A percentile compares a stretch with the other conserved stretches of the same genome.
Conservation (phyloP, 441 rosid genomes). For the Kokia cookei region DNA sequence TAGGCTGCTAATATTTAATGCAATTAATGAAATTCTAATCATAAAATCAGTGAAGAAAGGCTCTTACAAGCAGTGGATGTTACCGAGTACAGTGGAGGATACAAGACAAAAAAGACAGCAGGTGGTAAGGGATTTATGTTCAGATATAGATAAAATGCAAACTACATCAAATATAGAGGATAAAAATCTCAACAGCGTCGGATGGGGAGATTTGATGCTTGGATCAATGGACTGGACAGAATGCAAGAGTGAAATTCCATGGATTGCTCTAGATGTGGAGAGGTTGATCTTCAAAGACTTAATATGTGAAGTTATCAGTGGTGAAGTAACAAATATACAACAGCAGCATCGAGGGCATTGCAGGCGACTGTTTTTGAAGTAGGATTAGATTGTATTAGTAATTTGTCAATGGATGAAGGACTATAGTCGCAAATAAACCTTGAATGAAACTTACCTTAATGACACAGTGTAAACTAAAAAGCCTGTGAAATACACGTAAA, state of each 20-base stretch:
- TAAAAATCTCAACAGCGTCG: constrained; percentile 37
- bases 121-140: constrained; percentile 54
- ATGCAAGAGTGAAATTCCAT: constrained; percentile 46
- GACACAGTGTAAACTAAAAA: constrained; percentile 21
- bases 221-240: constrained; percentile 50
- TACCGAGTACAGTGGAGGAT: constrained; percentile 12
- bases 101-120: constrained; percentile 34
- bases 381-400: constrained; percentile 13
- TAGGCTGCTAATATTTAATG: constrained; percentile 74
- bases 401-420: background rate
- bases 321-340: constrained; percentile 28
- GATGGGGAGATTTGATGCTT: constrained; percentile 48
- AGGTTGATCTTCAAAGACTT: constrained; percentile 83
- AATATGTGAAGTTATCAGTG: constrained; percentile 55
- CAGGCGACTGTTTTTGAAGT: constrained; percentile 53
- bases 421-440: constrained; percentile 21
- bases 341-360: constrained; percentile 34
- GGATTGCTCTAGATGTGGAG: constrained; percentile 66
- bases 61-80: constrained; percentile 30
- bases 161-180: constrained; percentile 41
- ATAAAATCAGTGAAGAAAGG: constrained; percentile 30
- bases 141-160: constrained; percentile 65
- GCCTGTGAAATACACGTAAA: constrained; percentile 19
- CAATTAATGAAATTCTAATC: constrained; percentile 61
- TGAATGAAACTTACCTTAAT: constrained; percentile 16